Conservation (phyloP, 1,139 yeast species). For the Kluyveromyces marxianus region DNA sequence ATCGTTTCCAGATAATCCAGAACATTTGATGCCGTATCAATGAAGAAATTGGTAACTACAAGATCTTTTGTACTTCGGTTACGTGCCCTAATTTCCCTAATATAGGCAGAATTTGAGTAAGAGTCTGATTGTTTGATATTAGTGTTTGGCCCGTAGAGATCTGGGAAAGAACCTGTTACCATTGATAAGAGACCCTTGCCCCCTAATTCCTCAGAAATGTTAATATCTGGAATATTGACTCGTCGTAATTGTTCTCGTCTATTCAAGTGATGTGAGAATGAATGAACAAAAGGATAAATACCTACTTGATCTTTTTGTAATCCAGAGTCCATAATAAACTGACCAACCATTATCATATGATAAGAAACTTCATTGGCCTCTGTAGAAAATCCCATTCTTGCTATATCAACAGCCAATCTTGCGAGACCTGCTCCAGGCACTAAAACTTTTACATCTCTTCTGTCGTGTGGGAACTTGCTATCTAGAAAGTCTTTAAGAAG, state of each 20-base stretch:
- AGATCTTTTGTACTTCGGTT: constrained; percentile 42
- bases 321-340: constrained; percentile 53
- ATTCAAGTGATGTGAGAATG: constrained; percentile 40
- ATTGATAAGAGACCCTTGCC: constrained; percentile 59
- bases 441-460: constrained; percentile 43
- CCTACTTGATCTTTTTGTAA: constrained; percentile 34
- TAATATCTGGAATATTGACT: constrained; percentile 46
- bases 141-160: constrained; percentile 55
- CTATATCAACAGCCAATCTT: constrained; percentile 66
- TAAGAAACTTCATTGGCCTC: constrained; percentile 83
- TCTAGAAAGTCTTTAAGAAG: constrained; percentile 42
- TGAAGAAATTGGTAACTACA: constrained; percentile 64
- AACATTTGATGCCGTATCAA: constrained; percentile 73
- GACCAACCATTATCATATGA: constrained; percentile 70
- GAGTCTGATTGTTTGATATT: constrained; percentile 34
- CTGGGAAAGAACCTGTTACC: constrained; percentile 75
- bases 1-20: constrained; percentile 62
- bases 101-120: constrained; percentile 37
- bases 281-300: constrained; percentile 50
- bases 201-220: constrained; percentile 38
- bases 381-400: constrained; percentile 58
- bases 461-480: constrained; percentile 35
- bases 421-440: constrained; percentile 87
- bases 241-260: constrained; percentile 44
- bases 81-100: constrained; percentile 30